phyloP scores from a whole-genome alignment of 306 rosid genomes.

The Inga laurina region DNA sequence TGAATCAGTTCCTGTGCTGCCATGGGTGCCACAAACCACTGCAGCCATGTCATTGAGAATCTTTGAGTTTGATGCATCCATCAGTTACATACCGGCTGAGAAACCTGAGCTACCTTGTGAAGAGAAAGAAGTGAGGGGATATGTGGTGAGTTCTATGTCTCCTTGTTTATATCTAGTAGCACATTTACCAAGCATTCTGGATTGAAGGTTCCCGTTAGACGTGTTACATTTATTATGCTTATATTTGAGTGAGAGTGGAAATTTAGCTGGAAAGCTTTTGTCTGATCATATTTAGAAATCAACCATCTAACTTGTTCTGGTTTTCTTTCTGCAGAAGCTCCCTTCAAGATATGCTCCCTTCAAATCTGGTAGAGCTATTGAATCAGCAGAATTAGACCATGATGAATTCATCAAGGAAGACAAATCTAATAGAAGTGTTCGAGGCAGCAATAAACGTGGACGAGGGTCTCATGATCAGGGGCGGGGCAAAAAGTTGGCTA shows the following conservation, averaged over 20 bases:
- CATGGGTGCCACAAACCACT: constrained; percentile 89
- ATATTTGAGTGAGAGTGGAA: neutral
- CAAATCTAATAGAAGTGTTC: constrained; percentile 50
- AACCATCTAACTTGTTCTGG: constrained; percentile 21
- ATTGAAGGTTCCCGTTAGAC: constrained; percentile 8
- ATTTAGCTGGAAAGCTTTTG: constrained; percentile 2
- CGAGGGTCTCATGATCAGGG: constrained; percentile 72
- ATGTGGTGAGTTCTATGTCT: constrained; percentile 51
- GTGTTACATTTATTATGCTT: constrained; percentile 11
- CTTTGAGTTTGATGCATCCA: constrained; percentile 79
- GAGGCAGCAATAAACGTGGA: constrained; percentile 67
- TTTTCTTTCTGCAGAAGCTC: constrained; percentile 53
- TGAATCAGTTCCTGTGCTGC: constrained; percentile 66
- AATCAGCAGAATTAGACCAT: constrained; percentile 45
- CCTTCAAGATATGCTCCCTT: constrained; percentile 59
- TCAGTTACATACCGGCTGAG: constrained; percentile 54
- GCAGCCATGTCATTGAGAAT: constrained; percentile 90
- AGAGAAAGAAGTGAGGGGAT: constrained; percentile 52
- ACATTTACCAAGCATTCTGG: constrained; percentile 8
- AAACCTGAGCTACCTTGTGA: constrained; percentile 51
- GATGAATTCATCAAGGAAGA: constrained; percentile 46
- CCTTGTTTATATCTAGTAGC: neutral
- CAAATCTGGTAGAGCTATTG: constrained; percentile 57
- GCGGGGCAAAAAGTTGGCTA: constrained; percentile 65
- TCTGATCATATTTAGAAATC: constrained; percentile 13